A percentile compares a stretch with the other conserved stretches of the same genome.
Evolutionary conservation across 2,329 filamentous ascomycete genomes (phyloP).

Genomic region (Trichoderma citrinoviride): DNA sequence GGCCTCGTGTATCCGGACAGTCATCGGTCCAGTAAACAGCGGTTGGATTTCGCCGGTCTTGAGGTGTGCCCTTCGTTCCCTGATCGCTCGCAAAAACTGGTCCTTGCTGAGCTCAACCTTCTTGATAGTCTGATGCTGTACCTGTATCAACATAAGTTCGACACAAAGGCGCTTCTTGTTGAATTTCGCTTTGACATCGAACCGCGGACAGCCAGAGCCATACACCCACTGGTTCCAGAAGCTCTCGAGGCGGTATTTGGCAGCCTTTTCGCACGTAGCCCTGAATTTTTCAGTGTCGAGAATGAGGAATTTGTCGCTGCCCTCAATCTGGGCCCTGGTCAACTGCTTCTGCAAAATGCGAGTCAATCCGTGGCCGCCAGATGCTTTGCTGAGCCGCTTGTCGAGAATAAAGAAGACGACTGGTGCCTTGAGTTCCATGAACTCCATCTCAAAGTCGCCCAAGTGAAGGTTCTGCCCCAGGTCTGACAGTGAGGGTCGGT

Average conservation of each 20-base stretch:
- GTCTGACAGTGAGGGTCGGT: conserved; percentile 76
- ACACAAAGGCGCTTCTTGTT: conserved; percentile 98
- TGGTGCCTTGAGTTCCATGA: conserved; percentile 86
- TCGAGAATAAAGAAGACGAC: conserved; percentile 93
- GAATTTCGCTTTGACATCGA: conserved; percentile 83
- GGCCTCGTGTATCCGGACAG: conserved; percentile 94
- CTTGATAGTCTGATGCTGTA: conserved; percentile 50
- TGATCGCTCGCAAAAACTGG: conserved; percentile 79
- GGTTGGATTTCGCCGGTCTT: conserved; percentile 67
- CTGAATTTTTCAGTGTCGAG: conserved; percentile 75
- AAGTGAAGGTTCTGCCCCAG: conserved; percentile 76
- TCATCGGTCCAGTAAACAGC: conserved; percentile 96
- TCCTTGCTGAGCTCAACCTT: conserved; percentile 60
- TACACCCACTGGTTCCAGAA: conserved; percentile 96
- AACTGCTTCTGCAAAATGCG: conserved; percentile 85
- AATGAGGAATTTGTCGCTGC: conserved; percentile 63
- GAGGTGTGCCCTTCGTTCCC: conserved; percentile 71
- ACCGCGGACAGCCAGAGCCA: conserved; percentile 82
- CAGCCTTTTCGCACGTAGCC: conserved; percentile 80
- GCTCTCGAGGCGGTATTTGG: conserved; percentile 78
- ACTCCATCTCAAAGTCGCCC: conserved; percentile 82
- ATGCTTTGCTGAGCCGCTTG: conserved; percentile 83
- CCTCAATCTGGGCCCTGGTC: conserved; percentile 72
- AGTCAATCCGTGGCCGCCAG: conserved; percentile 74
- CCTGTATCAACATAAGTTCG: conserved; percentile 83